Conservation (phyloP, 2,329 filamentous ascomycete genomes). For the Pseudocercospora cruenta region DNA sequence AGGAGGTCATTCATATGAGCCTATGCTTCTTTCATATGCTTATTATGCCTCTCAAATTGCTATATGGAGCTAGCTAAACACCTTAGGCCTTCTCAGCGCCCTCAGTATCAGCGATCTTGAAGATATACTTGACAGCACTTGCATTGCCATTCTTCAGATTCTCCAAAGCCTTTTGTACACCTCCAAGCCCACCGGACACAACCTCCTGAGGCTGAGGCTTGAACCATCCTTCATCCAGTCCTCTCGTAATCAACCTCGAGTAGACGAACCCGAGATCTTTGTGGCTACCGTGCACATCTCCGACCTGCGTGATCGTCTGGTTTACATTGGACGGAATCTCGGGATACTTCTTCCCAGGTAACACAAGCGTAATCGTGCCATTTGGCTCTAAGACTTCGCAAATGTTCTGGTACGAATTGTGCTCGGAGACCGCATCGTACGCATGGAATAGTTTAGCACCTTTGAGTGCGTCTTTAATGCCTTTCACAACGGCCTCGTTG, state of each 20-base stretch:
- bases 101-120: constrained; percentile 56
- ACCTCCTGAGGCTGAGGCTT: constrained; percentile 51
- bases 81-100: constrained; percentile 15
- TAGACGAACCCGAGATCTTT: constrained; percentile 43
- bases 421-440: constrained; percentile 39
- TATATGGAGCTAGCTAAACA: not conserved
- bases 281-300: constrained; percentile 35
- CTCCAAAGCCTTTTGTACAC: constrained; percentile 57
- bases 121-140: constrained; percentile 69
- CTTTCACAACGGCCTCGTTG: constrained; percentile 36
- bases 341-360: constrained; percentile 46
- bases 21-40: too few relatives aligned
- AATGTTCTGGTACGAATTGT: constrained; percentile 43
- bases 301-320: constrained; percentile 42
- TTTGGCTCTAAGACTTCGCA: constrained; percentile 42
- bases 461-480: constrained; percentile 38
- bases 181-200: constrained; percentile 57
- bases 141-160: constrained; percentile 64
- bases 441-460: constrained; percentile 35
- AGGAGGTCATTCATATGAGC: too few relatives aligned
- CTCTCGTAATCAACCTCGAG: constrained; percentile 37
- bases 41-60: too few relatives aligned
- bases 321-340: constrained; percentile 46
- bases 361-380: constrained; percentile 39
- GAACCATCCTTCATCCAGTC: constrained; percentile 43